Conservation (phyloP, 139 green algal species). For the Yamagishiella unicocca region DNA sequence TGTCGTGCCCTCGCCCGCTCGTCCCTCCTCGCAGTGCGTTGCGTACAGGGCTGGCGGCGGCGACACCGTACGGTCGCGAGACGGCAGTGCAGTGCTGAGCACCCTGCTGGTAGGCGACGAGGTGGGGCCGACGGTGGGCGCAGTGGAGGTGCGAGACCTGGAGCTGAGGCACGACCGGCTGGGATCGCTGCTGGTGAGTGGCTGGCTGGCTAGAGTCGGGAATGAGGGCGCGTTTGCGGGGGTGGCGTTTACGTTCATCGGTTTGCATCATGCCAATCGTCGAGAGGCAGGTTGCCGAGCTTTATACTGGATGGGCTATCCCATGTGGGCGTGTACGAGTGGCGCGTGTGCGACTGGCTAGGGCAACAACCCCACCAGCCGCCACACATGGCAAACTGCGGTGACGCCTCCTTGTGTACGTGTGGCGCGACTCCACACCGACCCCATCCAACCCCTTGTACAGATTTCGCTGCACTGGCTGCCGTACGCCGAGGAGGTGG, state of each 20-base stretch:
- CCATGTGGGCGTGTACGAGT: too few species aligned
- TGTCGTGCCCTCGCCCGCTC: neutral
- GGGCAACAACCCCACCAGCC: too few species aligned
- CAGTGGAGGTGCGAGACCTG: conserved; percentile 16
- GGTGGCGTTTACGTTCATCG: too few species aligned
- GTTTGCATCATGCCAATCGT: too few species aligned
- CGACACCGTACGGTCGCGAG: neutral
- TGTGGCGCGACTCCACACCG: too few species aligned
- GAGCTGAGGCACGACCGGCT: neutral
- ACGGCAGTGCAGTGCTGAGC: neutral
- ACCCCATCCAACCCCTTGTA: neutral
- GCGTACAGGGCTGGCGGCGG: neutral
- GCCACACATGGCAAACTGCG: too few species aligned
- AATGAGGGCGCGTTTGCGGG: too few species aligned
- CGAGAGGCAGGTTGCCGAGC: too few species aligned
- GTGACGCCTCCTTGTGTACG: too few species aligned
- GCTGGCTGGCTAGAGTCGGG: too few species aligned
- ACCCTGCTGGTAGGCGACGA: conserved; percentile 5
- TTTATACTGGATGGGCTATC: too few species aligned
- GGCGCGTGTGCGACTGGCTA: too few species aligned
- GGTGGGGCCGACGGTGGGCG: neutral
- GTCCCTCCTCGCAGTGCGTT: neutral
- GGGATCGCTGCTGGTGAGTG: conserved; percentile 4
- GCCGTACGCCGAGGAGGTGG: neutral
- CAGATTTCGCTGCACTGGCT: conserved; percentile 23